Percentiles rank a stretch among this genome's conserved stretches.
These are phyloP conservation scores for Botryosphaeria dothidea DNA, from an alignment of 2,329 filamentous ascomycete genomes.

Conservation along the genomic window DNA sequence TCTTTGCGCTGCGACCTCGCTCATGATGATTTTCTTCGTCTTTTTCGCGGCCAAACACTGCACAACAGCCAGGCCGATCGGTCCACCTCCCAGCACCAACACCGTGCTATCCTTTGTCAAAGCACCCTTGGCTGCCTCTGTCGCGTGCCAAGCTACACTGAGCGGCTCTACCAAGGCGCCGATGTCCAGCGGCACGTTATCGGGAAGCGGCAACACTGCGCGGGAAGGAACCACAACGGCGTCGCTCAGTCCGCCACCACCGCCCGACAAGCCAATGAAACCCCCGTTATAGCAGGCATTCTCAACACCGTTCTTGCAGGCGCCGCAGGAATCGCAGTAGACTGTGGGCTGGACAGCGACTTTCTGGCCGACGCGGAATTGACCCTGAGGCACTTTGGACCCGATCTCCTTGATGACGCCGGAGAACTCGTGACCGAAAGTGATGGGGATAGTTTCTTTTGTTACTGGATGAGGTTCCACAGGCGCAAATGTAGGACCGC, in stretches of 20 bases:
- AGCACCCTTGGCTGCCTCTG: not conserved
- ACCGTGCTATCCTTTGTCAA: slow-evolving; percentile 44
- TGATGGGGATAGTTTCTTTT: slow-evolving; percentile 58
- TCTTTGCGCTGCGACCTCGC: slow-evolving; percentile 55
- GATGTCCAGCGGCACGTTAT: slow-evolving; percentile 54
- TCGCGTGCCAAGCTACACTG: slow-evolving; percentile 64
- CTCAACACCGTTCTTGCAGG: slow-evolving; percentile 54
- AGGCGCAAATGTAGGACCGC: slow-evolving; percentile 52
- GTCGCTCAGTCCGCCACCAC: slow-evolving; percentile 59
- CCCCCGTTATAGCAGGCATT: slow-evolving; percentile 61
- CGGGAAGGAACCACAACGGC: slow-evolving; percentile 54
- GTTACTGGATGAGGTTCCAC: slow-evolving; percentile 59
- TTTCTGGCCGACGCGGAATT: slow-evolving; percentile 53
- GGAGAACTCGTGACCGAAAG: slow-evolving; percentile 66
- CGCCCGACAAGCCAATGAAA: slow-evolving; percentile 54
- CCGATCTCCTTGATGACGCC: slow-evolving; percentile 63
- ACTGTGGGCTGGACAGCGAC: slow-evolving; percentile 64
- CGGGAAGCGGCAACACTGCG: slow-evolving; percentile 53
- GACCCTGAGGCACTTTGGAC: slow-evolving; percentile 40
- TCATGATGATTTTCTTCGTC: slow-evolving; percentile 58
- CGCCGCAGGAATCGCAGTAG: slow-evolving; percentile 57
- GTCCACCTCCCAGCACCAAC: slow-evolving; percentile 62
- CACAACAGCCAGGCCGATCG: slow-evolving; percentile 62
- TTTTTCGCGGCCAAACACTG: slow-evolving; percentile 58
- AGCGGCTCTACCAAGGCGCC: slow-evolving; percentile 64